Percentiles rank a stretch among this genome's conserved stretches.
These are phyloP conservation scores for Picea abies DNA, from an alignment of 83 land plant species.

Conservation along the genomic window DNA sequence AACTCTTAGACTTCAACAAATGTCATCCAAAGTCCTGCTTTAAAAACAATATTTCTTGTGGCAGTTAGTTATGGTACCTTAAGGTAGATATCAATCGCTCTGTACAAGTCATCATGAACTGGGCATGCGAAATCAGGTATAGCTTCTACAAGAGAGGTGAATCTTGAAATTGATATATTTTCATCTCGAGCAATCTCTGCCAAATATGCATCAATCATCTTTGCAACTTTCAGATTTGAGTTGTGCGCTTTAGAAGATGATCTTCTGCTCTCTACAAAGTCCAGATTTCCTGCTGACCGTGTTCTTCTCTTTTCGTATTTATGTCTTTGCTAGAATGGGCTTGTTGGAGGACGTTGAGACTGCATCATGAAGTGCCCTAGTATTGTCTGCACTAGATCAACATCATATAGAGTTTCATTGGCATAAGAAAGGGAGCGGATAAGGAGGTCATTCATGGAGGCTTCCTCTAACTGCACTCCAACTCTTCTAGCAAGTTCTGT, in stretches of 20 bases:
- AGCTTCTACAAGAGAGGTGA: conserved; percentile 68
- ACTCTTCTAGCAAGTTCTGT: conserved; percentile 59
- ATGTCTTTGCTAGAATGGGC: conserved; percentile 37
- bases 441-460: conserved; percentile 53
- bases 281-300: conserved; percentile 67
- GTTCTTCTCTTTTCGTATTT: conserved; percentile 50
- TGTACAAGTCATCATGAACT: conserved; percentile 91
- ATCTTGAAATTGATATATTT: conserved; percentile 71
- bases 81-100: conserved; percentile 83
- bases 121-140: conserved; percentile 80
- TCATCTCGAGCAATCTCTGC: conserved; percentile 77
- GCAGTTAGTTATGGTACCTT: conserved; percentile 54
- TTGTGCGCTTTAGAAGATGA: conserved; percentile 88
- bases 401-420: conserved; percentile 69
- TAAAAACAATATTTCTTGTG: neutral
- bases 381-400: conserved; percentile 72
- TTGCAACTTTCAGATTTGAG: conserved; percentile 83
- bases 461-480: conserved; percentile 70
- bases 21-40: neutral
- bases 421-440: conserved; percentile 53
- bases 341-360: conserved; percentile 59
- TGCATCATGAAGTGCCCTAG: conserved; percentile 81
- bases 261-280: conserved; percentile 60
- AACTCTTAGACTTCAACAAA: neutral
- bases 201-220: conserved; percentile 86